Conservation (phyloP, 306 rosid genomes). For the Mimosa pudica region DNA sequence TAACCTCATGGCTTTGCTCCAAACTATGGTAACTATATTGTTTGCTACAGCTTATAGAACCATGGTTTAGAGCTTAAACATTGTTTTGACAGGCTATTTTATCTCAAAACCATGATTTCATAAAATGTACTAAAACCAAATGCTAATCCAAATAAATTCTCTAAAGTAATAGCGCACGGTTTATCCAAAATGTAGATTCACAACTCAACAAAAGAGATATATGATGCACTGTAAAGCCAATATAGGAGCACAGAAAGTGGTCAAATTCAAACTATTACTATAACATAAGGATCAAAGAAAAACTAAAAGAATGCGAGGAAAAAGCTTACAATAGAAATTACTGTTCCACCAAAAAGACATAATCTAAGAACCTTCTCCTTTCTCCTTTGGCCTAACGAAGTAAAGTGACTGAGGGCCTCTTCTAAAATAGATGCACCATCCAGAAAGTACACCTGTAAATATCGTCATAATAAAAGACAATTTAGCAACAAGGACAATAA, state of each 20-base stretch:
- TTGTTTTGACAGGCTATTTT: no score
- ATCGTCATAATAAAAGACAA: conserved; percentile 36
- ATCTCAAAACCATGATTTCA: no score
- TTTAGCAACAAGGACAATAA: conserved; percentile 15
- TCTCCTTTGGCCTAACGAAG: conserved; percentile 56
- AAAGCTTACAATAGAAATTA: conserved; percentile 52
- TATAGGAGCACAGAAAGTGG: no score
- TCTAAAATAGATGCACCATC: conserved; percentile 85
- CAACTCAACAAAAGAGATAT: background rate
- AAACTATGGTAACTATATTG: no score
- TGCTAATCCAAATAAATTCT: no score
- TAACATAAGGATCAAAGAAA: background rate
- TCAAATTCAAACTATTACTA: background rate
- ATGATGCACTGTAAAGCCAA: background rate
- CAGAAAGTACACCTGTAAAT: conserved; percentile 72
- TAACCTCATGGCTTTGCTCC: no score
- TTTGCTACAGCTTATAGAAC: no score
- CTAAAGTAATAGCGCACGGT: background rate
- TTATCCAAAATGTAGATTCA: background rate
- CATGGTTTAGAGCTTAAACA: no score
- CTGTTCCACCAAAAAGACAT: conserved; percentile 65
- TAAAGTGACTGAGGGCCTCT: conserved; percentile 51
- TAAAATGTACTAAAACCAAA: no score
- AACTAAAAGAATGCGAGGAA: conserved; percentile 45
- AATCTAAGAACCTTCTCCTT: conserved; percentile 65